A percentile compares a stretch with the other conserved stretches of the same genome.
Evolutionary conservation across 768 basidiomycete genomes (phyloP).

Genomic region (Lactarius indigo): DNA sequence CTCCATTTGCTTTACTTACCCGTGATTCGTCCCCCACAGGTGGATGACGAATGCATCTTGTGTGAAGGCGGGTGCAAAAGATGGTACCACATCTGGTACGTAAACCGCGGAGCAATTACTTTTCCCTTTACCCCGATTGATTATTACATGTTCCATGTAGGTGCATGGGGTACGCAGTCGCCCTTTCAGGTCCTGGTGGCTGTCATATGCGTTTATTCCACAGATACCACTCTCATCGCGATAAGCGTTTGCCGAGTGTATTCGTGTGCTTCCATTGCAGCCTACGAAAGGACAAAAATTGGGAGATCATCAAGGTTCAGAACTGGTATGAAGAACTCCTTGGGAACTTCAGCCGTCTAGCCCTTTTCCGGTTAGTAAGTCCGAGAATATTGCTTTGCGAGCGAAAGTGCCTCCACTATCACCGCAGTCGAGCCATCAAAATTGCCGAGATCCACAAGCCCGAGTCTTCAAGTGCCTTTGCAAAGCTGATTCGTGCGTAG

Average conservation of each 20-base stretch:
- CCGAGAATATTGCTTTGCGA: neutral
- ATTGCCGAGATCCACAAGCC: slow-evolving; percentile 50
- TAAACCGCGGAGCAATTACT: neutral
- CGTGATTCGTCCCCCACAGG: slow-evolving; percentile 35
- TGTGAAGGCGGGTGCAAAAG: slow-evolving; percentile 71
- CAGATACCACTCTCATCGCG: slow-evolving; percentile 61
- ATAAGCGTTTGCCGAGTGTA: slow-evolving; percentile 52
- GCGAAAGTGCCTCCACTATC: neutral
- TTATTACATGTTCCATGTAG: slow-evolving; percentile 30
- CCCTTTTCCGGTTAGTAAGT: slow-evolving; percentile 57
- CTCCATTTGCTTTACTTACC: neutral
- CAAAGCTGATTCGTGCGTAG: slow-evolving; percentile 54
- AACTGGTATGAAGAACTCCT: slow-evolving; percentile 58
- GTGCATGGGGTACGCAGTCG: slow-evolving; percentile 53
- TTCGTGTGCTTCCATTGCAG: slow-evolving; percentile 74
- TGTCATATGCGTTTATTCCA: neutral
- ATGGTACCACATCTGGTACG: slow-evolving; percentile 78
- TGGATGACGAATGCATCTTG: slow-evolving; percentile 48
- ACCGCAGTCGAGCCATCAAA: slow-evolving; percentile 62
- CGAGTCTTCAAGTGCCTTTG: slow-evolving; percentile 48
- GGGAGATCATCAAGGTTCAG: slow-evolving; percentile 60
- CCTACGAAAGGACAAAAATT: slow-evolving; percentile 47
- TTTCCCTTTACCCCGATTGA: neutral
- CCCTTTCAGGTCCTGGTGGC: neutral
- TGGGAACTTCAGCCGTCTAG: slow-evolving; percentile 62